These are phyloP conservation scores for Paraconiothyrium brasiliense DNA, from an alignment of 2,329 filamentous ascomycete genomes.

Conservation along the genomic window DNA sequence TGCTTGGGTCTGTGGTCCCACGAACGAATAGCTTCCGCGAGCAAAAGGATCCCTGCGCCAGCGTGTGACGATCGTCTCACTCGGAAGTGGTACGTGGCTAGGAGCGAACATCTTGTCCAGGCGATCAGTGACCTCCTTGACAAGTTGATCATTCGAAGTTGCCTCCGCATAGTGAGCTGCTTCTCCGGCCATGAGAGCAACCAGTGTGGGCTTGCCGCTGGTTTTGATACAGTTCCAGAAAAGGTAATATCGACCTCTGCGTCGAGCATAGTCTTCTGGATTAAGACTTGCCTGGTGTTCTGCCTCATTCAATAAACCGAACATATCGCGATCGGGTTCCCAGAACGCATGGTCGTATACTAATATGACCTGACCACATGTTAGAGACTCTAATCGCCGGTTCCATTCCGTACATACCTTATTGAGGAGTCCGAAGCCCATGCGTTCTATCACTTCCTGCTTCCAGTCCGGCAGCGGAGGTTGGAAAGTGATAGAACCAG, in stretches of 20 bases:
- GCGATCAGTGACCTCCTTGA: constrained; percentile 81
- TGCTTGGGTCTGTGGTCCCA: constrained; percentile 80
- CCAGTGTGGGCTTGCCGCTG: constrained; percentile 82
- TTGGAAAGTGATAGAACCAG: constrained; percentile 83
- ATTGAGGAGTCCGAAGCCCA: constrained; percentile 94
- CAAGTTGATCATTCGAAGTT: constrained; percentile 76
- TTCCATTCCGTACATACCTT: constrained; percentile 64
- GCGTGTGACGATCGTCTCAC: constrained; percentile 88
- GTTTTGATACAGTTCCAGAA: constrained; percentile 97
- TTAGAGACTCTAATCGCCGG: not conserved
- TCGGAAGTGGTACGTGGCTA: constrained; percentile 74
- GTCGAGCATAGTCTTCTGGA: constrained; percentile 80
- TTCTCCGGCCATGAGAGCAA: constrained; percentile 95
- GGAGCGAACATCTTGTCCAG: constrained; percentile 77
- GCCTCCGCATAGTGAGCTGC: constrained; percentile 88
- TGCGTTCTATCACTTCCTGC: constrained; percentile 76
- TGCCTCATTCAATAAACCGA: constrained; percentile 85
- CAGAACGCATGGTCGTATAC: constrained; percentile 92
- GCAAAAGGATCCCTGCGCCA: constrained; percentile 93
- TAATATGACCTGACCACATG: constrained; percentile 69
- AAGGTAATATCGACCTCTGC: constrained; percentile 92
- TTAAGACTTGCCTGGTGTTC: constrained; percentile 73
- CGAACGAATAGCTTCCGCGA: constrained; percentile 94
- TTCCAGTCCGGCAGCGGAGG: constrained; percentile 92
- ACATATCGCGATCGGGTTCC: constrained; percentile 90